Evolutionary conservation across 2,329 filamentous ascomycete species (phyloP), one percentile per base, ranked within the genome.

Genomic region (Hypocreales sp.): DNA sequence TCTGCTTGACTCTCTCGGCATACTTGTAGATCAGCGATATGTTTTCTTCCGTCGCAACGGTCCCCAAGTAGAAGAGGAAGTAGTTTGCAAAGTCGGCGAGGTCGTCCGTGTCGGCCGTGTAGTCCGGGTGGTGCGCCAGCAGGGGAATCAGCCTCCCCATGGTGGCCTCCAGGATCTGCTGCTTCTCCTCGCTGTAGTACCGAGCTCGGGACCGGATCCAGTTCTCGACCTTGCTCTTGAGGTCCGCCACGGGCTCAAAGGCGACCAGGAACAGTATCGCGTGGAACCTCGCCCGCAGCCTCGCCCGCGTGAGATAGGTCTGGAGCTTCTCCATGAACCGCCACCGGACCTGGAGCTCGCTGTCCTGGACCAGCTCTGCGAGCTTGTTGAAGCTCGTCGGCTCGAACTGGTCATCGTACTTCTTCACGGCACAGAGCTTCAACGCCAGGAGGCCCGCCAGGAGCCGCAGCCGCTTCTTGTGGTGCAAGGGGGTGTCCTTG

Each of bases 101-200:
- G 25, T 84, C 77, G 10, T 72, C 65, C 3, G 72, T 53, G 5
- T 70, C 65, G 2, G 63, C 49, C 34, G 68, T 72, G 39, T 87
- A 94, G 49, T 98, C 90, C 1, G 86, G 86, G 48, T 98, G 90
- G 47, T 95, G 87, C 5, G 87, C 86, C 23, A 98, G 65, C 23
- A 98, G 58, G 26, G 84, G 90, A 28, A 98, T 62, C 19, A 95
- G 66, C 7, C 90, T 73, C 15, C 80, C 73, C 46, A 95, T 79
- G 9, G 78, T 67, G 14, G 74, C 69, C 51, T 95, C 87, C 58
- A 98, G 71, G 7, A 79, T 64, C 29, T 71, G 64, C 40, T 65
- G 71, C 35, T 53, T 70, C 37, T 48, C 61, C 18, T 64, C 60
- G 31, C 55, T 54, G 43, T 80, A 81, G 29, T 68, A 64, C 13